These are phyloP conservation scores for Ophiocordyceps camponoti-leonardi DNA, from an alignment of 2,329 filamentous ascomycete species.

Conservation along the genomic window DNA sequence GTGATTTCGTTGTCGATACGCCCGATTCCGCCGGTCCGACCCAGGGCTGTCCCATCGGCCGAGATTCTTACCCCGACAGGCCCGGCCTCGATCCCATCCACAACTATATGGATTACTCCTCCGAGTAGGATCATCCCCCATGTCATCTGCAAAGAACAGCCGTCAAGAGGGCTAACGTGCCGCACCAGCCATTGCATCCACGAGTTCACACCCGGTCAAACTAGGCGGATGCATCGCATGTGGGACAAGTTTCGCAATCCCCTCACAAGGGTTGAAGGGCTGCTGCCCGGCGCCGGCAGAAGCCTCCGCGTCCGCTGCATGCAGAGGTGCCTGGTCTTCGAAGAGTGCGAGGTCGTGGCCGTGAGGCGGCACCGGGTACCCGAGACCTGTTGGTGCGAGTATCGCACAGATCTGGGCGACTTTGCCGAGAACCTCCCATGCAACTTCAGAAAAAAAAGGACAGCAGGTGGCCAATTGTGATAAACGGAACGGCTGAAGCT, in stretches of 20 bases:
- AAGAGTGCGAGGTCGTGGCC: background rate
- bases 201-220: background rate
- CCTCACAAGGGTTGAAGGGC: background rate
- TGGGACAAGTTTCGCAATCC: background rate
- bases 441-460: background rate
- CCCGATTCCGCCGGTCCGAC: background rate
- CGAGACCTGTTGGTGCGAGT: conserved; percentile 6
- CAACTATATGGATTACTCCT: background rate
- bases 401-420: background rate
- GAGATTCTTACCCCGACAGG: background rate
- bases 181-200: background rate
- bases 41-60: background rate
- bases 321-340: background rate
- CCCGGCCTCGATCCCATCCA: background rate
- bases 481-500: no score
- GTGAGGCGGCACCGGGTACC: background rate
- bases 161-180: background rate
- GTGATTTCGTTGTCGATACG: background rate
- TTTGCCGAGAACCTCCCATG: background rate
- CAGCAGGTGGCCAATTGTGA: background rate
- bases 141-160: background rate
- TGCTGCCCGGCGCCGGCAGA: background rate
- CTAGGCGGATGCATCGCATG: background rate
- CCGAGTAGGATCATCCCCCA: background rate
- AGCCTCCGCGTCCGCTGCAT: background rate